Evolutionary conservation across 164 flowering plant genomes (phyloP).

Genomic region (grape (Vitis vinifera)): DNA sequence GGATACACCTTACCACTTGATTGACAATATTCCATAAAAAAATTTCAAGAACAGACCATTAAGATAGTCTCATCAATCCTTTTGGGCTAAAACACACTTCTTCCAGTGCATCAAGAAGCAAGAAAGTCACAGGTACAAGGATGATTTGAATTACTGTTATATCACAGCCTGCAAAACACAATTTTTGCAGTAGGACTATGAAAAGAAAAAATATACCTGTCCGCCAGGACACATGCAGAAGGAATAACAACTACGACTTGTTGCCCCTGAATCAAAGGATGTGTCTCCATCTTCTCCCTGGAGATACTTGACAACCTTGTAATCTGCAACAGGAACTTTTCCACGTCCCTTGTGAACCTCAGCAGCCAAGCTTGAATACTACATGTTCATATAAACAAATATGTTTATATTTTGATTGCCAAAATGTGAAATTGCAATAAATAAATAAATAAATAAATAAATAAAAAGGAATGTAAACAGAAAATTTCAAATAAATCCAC

Average conservation of each 20-base stretch:
- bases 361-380: constrained; percentile 76
- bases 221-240: constrained; percentile 99
- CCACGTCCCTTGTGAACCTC: constrained; percentile 87
- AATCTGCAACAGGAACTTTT: constrained; percentile 97
- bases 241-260: constrained; percentile 80
- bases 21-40: too few relatives aligned
- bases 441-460: background rate
- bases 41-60: too few relatives aligned
- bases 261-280: constrained; percentile 25
- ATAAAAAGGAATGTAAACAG: too few relatives aligned
- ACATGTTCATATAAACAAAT: constrained; percentile 15
- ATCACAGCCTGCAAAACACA: background rate
- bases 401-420: background rate
- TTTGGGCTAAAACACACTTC: too few relatives aligned
- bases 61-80: too few relatives aligned
- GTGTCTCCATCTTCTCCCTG: constrained; percentile 27
- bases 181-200: background rate
- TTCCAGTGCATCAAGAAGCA: background rate
- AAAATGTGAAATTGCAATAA: background rate
- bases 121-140: background rate
- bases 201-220: constrained; percentile 54
- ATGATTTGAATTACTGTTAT: background rate
- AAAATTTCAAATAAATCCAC: too few relatives aligned
- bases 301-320: constrained; percentile 77
- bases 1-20: too few relatives aligned